A percentile compares a stretch with the other conserved stretches of the same genome.
Conservation (phyloP, 352 stramenopile genomes). For the Thraustotheca clavata region DNA sequence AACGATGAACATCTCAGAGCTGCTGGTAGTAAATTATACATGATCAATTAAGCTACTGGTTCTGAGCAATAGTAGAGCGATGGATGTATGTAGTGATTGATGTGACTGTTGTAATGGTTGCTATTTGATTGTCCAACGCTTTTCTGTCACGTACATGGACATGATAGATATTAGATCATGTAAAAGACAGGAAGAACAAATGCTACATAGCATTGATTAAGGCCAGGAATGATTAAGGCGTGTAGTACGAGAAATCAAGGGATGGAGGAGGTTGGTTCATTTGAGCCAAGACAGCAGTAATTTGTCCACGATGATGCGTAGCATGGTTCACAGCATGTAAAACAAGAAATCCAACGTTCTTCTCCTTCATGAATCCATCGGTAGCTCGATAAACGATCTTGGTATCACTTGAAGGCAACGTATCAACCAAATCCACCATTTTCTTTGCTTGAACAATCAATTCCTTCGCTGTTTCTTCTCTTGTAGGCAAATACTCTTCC, state of each 20-base stretch:
- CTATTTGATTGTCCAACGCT: no score
- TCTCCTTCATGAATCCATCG: not conserved
- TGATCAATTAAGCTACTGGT: no score
- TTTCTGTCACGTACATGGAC: no score
- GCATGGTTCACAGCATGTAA: constrained; percentile 1
- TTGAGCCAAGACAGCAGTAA: not conserved
- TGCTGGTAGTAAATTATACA: no score
- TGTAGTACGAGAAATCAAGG: not conserved
- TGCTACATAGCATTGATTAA: no score
- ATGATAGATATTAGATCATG: no score
- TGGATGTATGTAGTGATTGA: no score
- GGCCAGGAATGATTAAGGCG: no score
- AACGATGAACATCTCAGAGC: no score
- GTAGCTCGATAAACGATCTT: not conserved
- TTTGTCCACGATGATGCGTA: not conserved
- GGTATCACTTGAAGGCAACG: not conserved
- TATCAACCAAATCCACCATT: not conserved
- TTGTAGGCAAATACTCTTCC: not conserved
- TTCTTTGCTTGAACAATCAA: not conserved
- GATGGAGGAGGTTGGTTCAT: not conserved
- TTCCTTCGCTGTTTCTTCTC: not conserved
- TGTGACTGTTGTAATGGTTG: no score
- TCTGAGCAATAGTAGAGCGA: no score
- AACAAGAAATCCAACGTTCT: not conserved
- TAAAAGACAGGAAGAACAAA: no score